Percentiles rank a stretch among this genome's conserved stretches.
These are phyloP conservation scores for Fusarium secorum DNA, from an alignment of 2,329 filamentous ascomycete genomes.

Conservation along the genomic window DNA sequence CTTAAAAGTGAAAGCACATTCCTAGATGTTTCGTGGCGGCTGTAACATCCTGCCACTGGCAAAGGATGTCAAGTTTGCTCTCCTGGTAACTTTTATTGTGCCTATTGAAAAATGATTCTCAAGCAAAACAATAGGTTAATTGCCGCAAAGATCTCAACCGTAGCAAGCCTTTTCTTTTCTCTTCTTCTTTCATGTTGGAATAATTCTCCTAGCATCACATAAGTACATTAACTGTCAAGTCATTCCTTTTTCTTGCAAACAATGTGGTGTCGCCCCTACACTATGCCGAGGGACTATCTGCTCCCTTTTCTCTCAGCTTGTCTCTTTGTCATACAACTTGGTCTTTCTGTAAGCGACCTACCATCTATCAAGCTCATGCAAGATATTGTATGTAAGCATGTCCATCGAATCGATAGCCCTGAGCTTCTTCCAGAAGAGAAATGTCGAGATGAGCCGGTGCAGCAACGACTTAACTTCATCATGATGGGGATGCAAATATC, in stretches of 20 bases:
- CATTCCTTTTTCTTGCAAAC: neutral
- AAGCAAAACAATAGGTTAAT: neutral
- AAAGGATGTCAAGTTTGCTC: neutral
- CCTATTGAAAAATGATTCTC: constrained; percentile 1
- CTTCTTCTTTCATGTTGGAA: neutral
- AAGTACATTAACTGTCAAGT: neutral
- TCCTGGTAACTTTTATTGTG: constrained; percentile 1
- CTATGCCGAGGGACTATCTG: constrained; percentile 21
- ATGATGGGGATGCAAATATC: constrained; percentile 34
- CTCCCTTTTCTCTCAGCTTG: constrained; percentile 34
- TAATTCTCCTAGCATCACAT: neutral
- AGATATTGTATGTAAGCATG: constrained; percentile 36
- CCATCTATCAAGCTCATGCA: constrained; percentile 38
- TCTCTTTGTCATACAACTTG: constrained; percentile 40
- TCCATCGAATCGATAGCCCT: neutral
- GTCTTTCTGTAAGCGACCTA: constrained; percentile 36
- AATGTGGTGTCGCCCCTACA: constrained; percentile 22
- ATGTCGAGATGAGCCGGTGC: constrained; percentile 32
- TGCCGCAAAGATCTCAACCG: neutral
- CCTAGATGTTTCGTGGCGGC: neutral
- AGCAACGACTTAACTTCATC: constrained; percentile 36
- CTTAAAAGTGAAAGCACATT: neutral
- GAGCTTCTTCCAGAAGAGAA: constrained; percentile 23
- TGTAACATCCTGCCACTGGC: neutral
- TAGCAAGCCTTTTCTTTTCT: neutral